Evolutionary conservation across 306 rosid genomes (phyloP).

Genomic region (Quercus variabilis): DNA sequence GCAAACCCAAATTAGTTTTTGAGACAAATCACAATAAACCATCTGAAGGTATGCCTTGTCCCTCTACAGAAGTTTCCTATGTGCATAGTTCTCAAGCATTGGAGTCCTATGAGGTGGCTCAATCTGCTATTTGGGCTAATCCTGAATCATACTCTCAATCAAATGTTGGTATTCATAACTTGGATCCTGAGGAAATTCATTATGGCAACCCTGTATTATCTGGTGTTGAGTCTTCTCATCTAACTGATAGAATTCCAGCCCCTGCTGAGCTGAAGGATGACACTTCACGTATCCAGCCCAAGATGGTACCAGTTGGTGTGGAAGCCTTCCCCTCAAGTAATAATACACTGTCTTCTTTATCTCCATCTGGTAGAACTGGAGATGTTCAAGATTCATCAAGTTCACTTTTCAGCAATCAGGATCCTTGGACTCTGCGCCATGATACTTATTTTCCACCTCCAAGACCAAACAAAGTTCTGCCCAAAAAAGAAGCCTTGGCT

Average conservation of each 20-base stretch:
- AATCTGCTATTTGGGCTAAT: constrained; percentile 46
- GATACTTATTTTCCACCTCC: constrained; percentile 61
- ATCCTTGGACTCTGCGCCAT: constrained; percentile 72
- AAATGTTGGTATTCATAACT: constrained; percentile 31
- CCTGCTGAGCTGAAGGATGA: constrained; percentile 32
- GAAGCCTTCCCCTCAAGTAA: constrained; percentile 21
- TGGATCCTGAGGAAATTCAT: constrained; percentile 19
- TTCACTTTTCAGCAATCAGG: constrained; percentile 81
- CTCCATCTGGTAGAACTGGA: constrained; percentile 40
- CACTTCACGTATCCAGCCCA: constrained; percentile 10
- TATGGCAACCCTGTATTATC: constrained; percentile 21
- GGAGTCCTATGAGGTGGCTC: constrained; percentile 53
- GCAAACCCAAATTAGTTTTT: constrained; percentile 28
- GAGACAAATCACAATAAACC: constrained; percentile 26
- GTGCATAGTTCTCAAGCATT: constrained; percentile 30
- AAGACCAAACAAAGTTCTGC: constrained; percentile 36
- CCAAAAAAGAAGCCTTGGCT: constrained; percentile 43
- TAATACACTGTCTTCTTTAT: constrained; percentile 20
- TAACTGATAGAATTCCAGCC: constrained; percentile 8
- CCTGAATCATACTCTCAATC: constrained; percentile 49
- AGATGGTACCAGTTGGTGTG: constrained; percentile 15
- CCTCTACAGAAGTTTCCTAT: constrained; percentile 36
- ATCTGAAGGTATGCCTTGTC: constrained; percentile 31
- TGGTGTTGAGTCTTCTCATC: constrained; percentile 23
- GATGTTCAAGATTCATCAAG: constrained; percentile 57